Base-by-base conservation (phyloP, 306 rosid species). In the Prunus mongolica region DNA sequence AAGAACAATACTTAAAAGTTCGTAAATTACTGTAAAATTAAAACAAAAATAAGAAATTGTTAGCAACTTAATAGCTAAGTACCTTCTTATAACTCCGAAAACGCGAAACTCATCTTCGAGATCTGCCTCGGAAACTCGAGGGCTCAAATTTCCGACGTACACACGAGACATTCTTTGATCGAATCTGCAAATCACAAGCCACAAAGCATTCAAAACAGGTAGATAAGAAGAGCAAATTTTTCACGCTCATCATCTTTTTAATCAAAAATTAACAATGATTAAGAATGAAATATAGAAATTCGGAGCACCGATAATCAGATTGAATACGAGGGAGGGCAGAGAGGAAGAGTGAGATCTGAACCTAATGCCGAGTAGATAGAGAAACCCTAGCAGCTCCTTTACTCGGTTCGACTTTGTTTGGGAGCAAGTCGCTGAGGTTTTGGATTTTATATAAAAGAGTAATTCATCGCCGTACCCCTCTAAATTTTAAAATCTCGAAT, bases 31-130 rank as follows among this genome's bases (percentile, higher is more conserved):
- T 55, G 32, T 38, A 46, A 20, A 20, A 49, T 41, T 19, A 67
- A 49, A 57, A 76, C 65, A 19, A 4, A 73, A 30, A 0, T 14
- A 38, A 6, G 44, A 38, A 38, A 38, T 38, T 38, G 25, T 71
- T 52, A 15, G 11, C 12, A 65, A 18, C 10, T 34, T 34, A 34
- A 30, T 5, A 16, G 67, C 19, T 6, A 16, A 57, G 3, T 86
- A 96, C 99, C 99, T 96, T 76, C 97, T 85, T 13, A 96, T 96
- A 77, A 91, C 97, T 82, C 99, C 99, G 70, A 84, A 96, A 34
- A 82, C 89, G 65, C 96, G 99, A 77, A 96, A 96, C 80, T 92
- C 99, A 67, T 96, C 99, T 77, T 96, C 99, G 12, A 96, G 97
- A 28, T 96, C 99, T 38, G 97, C 89, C 89, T 96, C 99, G 2